Conservation (phyloP, 805 yeast genomes). For the Wickerhamomyces bisporus region DNA sequence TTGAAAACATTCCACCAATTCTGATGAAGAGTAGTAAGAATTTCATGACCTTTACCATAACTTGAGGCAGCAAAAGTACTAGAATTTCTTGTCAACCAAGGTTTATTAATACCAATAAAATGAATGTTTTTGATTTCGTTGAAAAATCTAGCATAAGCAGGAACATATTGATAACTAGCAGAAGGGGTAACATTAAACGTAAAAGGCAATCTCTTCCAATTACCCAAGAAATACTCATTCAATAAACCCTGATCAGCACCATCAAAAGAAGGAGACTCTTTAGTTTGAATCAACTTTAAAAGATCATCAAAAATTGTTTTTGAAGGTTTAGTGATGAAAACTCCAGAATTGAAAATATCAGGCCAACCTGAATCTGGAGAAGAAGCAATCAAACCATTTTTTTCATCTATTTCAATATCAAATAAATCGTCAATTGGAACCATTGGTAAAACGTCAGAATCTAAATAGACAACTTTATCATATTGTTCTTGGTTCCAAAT, state of each 20-base stretch:
- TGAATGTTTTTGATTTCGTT: constrained; percentile 45
- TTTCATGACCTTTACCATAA: constrained; percentile 10
- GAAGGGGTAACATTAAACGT: constrained; percentile 74
- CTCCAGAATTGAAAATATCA: constrained; percentile 75
- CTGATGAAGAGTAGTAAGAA: constrained; percentile 6
- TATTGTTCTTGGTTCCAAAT: constrained; percentile 39
- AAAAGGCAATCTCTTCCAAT: constrained; percentile 75
- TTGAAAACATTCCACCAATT: constrained; percentile 21
- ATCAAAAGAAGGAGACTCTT: constrained; percentile 46
- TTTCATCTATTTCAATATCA: constrained; percentile 17
- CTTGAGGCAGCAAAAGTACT: constrained; percentile 2
- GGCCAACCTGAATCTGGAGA: constrained; percentile 82
- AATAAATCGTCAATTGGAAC: constrained; percentile 22
- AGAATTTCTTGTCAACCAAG: constrained; percentile 36
- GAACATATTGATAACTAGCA: constrained; percentile 64
- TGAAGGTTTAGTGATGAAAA: constrained; percentile 52
- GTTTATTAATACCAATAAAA: constrained; percentile 60
- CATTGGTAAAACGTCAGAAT: constrained; percentile 54
- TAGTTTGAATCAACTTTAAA: constrained; percentile 18
- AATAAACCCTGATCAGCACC: constrained; percentile 87
- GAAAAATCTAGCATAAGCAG: constrained; percentile 55
- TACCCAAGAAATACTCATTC: constrained; percentile 53
- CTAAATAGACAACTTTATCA: constrained; percentile 52
- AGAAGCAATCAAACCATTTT: constrained; percentile 27
- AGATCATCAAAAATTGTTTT: constrained; percentile 36